Evolutionary conservation across 2,329 filamentous ascomycete species (phyloP).

Genomic region (Fusarium caatingaense): DNA sequence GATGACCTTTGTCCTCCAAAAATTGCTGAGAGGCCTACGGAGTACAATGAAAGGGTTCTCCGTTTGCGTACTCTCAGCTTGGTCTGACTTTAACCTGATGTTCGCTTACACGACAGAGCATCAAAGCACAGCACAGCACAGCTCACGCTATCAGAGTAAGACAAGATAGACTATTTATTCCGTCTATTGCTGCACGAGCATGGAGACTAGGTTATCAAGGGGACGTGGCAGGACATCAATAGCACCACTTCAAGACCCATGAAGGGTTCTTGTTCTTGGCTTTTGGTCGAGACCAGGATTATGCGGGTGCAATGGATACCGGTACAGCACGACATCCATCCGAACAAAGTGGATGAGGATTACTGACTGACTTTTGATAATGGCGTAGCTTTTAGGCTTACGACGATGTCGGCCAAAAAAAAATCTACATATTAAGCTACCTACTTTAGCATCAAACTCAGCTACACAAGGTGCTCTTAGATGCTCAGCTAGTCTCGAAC

Average conservation of each 20-base stretch:
- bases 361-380: constrained; percentile 23
- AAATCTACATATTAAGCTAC: not conserved
- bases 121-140: constrained; percentile 6
- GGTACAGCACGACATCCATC: not conserved
- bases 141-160: constrained; percentile 7
- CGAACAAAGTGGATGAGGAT: constrained; percentile 5
- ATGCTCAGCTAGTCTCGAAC: constrained; percentile 16
- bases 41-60: not conserved
- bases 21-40: constrained; percentile 5
- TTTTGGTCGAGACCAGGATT: constrained; percentile 16
- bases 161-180: constrained; percentile 10
- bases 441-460: constrained; percentile 7
- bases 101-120: constrained; percentile 10
- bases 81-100: constrained; percentile 1
- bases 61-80: not conserved
- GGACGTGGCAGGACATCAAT: constrained; percentile 36
- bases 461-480: constrained; percentile 7
- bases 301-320: constrained; percentile 5
- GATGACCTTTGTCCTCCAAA: constrained; percentile 19
- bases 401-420: constrained; percentile 7
- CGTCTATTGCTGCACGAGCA: constrained; percentile 28
- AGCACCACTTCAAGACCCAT: constrained; percentile 25
- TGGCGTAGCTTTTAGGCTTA: constrained; percentile 24
- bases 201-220: constrained; percentile 12
- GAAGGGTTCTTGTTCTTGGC: constrained; percentile 12